These are phyloP conservation scores for Spatholobus suberectus DNA, from an alignment of 306 rosid species.

Conservation along the genomic window DNA sequence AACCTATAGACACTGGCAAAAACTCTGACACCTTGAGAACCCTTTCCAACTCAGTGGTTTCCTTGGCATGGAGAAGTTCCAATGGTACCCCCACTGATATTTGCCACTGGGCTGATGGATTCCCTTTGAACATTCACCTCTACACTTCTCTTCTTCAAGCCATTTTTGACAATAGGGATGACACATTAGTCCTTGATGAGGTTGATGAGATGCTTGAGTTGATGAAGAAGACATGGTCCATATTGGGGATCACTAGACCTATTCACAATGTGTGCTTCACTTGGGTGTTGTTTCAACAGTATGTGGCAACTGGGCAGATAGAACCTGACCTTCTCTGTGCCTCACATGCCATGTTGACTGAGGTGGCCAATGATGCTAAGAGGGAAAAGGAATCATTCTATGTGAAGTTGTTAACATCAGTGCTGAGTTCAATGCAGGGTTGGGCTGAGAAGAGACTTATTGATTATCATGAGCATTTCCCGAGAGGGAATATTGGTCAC, in stretches of 20 bases:
- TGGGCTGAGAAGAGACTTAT: slow-evolving; percentile 87
- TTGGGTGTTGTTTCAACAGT: slow-evolving; percentile 87
- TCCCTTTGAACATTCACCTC: slow-evolving; percentile 76
- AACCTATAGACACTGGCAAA: slow-evolving; percentile 70
- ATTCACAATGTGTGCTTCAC: slow-evolving; percentile 83
- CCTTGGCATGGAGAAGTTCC: slow-evolving; percentile 84
- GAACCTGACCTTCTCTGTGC: slow-evolving; percentile 86
- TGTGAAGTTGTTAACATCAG: slow-evolving; percentile 66
- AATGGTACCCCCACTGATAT: slow-evolving; percentile 81
- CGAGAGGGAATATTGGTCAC: slow-evolving; percentile 67
- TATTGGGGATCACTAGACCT: slow-evolving; percentile 68
- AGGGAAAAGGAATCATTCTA: slow-evolving; percentile 64
- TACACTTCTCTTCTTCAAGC: slow-evolving; percentile 78
- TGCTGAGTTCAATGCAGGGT: slow-evolving; percentile 65
- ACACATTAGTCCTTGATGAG: slow-evolving; percentile 86
- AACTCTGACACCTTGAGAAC: slow-evolving; percentile 90
- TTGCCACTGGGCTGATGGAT: slow-evolving; percentile 98
- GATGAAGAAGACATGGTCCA: slow-evolving; percentile 90
- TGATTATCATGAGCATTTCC: slow-evolving; percentile 77
- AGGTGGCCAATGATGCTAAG: slow-evolving; percentile 82
- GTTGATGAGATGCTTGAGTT: slow-evolving; percentile 92
- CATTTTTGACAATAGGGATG: slow-evolving; percentile 80
- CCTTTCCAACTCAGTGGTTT: slow-evolving; percentile 84
- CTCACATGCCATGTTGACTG: slow-evolving; percentile 74
- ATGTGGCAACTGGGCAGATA: slow-evolving; percentile 69